Conservation (phyloP, 2,329 filamentous ascomycete species). For the Alternaria panax region DNA sequence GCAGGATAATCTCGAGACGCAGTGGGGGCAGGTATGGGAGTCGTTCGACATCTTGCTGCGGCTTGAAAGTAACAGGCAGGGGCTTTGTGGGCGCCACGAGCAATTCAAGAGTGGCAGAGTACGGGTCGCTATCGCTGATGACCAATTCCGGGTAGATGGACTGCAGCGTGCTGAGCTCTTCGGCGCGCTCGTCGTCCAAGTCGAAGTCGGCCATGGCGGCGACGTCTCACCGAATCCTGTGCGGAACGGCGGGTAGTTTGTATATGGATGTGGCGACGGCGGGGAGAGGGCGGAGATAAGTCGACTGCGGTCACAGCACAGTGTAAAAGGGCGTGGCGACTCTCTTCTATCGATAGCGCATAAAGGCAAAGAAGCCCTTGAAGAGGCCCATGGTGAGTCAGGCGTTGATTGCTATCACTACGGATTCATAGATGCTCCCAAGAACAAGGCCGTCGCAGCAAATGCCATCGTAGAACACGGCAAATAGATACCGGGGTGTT, state of each 20-base stretch:
- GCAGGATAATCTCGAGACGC: slow-evolving; percentile 60
- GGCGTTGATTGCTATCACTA: neutral
- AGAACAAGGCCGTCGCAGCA: neutral
- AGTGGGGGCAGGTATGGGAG: slow-evolving; percentile 66
- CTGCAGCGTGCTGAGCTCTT: slow-evolving; percentile 66
- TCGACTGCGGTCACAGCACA: slow-evolving; percentile 5
- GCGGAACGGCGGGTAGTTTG: neutral
- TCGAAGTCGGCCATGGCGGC: slow-evolving; percentile 37
- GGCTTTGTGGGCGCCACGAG: slow-evolving; percentile 63
- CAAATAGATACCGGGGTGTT: neutral
- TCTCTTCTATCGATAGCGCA: slow-evolving; percentile 17
- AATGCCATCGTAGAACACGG: neutral
- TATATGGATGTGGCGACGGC: slow-evolving; percentile 6
- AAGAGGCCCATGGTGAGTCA: slow-evolving; percentile 28
- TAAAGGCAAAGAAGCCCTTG: slow-evolving; percentile 18
- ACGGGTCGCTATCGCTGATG: slow-evolving; percentile 54
- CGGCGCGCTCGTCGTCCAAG: slow-evolving; percentile 64
- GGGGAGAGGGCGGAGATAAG: slow-evolving; percentile 22
- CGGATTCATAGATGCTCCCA: neutral
- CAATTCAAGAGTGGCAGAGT: slow-evolving; percentile 61
- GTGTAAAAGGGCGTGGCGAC: slow-evolving; percentile 26
- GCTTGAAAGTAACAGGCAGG: slow-evolving; percentile 46
- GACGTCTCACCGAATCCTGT: neutral
- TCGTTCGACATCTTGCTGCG: slow-evolving; percentile 51
- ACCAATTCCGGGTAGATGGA: slow-evolving; percentile 70